These are phyloP conservation scores for Coemansia nantahalensis DNA, from an alignment of 192 early-diverging fungal genomes.

Conservation along the genomic window DNA sequence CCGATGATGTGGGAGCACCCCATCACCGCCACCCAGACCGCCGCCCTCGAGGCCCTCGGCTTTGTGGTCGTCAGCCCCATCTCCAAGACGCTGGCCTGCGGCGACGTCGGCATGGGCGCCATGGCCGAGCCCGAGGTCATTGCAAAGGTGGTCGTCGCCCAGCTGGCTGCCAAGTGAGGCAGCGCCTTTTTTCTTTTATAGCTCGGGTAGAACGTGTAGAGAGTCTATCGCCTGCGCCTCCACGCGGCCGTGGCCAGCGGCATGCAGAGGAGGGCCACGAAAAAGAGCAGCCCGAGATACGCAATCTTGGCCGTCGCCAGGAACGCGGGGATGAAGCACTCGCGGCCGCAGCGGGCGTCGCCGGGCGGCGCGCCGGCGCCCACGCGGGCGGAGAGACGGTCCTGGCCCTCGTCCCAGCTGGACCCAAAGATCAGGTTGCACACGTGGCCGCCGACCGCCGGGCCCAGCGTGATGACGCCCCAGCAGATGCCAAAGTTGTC, in stretches of 20 bases:
- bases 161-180: conserved; percentile 5
- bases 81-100: conserved; percentile 85
- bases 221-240: conserved; percentile 3
- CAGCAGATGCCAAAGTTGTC: conserved; percentile 55
- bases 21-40: conserved; percentile 73
- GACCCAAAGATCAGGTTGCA: conserved; percentile 64
- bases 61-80: conserved; percentile 76
- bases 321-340: conserved; percentile 48
- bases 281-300: conserved; percentile 31
- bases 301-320: conserved; percentile 27
- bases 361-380: conserved; percentile 10
- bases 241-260: conserved; percentile 13
- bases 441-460: conserved; percentile 61
- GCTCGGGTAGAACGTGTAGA: too few species aligned
- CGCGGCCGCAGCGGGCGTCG: conserved; percentile 23
- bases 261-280: conserved; percentile 25
- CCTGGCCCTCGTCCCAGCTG: conserved; percentile 53
- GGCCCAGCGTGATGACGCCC: conserved; percentile 59
- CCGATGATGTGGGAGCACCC: conserved; percentile 96
- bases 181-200: too few species aligned
- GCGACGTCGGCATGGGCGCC: conserved; percentile 86
- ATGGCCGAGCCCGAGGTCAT: conserved; percentile 82
- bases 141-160: conserved; percentile 27
- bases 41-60: conserved; percentile 53
- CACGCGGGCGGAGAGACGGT: conserved; percentile 14